A percentile compares a stretch with the other conserved stretches of the same genome.
phyloP scores from a whole-genome alignment of 441 rosid genomes.

The Viola pubescens region DNA sequence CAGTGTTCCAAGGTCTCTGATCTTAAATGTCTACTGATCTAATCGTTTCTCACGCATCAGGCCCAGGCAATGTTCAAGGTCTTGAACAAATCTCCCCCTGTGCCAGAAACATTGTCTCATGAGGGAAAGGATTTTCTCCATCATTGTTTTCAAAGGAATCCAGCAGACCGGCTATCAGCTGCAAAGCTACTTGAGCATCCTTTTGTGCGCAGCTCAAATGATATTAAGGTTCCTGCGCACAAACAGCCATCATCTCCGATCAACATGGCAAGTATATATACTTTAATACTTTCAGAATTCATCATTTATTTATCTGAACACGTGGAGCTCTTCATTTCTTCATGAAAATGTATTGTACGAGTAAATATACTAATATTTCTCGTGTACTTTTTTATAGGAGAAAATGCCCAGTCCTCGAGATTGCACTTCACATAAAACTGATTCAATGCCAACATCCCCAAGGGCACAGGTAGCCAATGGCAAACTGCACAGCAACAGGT shows the following conservation, averaged over 20 bases:
- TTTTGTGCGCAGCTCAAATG: slow-evolving; percentile 36
- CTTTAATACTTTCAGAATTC: slow-evolving; percentile 1
- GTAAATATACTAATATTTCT: slow-evolving; percentile 5
- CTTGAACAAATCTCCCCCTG: slow-evolving; percentile 35
- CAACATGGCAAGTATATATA: slow-evolving; percentile 26
- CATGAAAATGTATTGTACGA: background rate
- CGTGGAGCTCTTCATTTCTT: background rate
- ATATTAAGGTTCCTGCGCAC: slow-evolving; percentile 22
- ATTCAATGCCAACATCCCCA: slow-evolving; percentile 13
- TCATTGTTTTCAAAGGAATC: slow-evolving; percentile 48
- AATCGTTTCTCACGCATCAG: slow-evolving; percentile 22
- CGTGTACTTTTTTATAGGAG: slow-evolving; percentile 21
- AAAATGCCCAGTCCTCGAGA: slow-evolving; percentile 19
- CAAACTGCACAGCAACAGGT: slow-evolving; percentile 21
- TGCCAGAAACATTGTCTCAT: slow-evolving; percentile 47
- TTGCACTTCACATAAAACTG: slow-evolving; percentile 12
- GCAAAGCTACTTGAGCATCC: slow-evolving; percentile 47
- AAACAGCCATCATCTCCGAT: slow-evolving; percentile 19
- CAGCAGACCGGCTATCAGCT: slow-evolving; percentile 52
- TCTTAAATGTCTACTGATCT: too few relatives aligned
- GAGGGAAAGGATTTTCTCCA: slow-evolving; percentile 55
- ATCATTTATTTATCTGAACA: background rate
- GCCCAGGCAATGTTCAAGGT: slow-evolving; percentile 65
- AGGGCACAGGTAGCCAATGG: slow-evolving; percentile 7
- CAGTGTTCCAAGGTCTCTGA: too few relatives aligned